Evolutionary conservation across 2,329 filamentous ascomycete genomes (phyloP), one percentile per base, ranked within the genome.

Genomic region (Raffaelea albimanens): DNA sequence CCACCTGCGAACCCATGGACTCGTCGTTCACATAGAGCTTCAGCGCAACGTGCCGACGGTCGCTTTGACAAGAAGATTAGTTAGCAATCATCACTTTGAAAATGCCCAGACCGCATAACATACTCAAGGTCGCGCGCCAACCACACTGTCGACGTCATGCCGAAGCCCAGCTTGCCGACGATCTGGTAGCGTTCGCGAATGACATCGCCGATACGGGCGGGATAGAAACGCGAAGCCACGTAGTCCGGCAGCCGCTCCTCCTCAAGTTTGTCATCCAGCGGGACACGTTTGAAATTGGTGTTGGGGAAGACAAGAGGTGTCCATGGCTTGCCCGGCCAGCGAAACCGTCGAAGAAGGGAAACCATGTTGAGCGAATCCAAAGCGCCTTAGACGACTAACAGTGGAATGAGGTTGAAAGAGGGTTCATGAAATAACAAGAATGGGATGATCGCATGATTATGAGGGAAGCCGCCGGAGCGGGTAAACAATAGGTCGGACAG

Each of bases 81-180:
- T 13, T 7, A 7, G 13, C 25, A 29, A 13, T 8, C 20, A 29
- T 29, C 4, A 11, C 3, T 41, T 18, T 23, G 21, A 23, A 7
- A 2, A 25, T 5, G 10, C 5, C n/a, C 14, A 42, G 10, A n/a
- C 14, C 16, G 33, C n/a, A 31, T 9, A 25, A 11, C 33, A 18
- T 29, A 43, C 47, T 34, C 19, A 8, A 67, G 58, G 57, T 69
- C 65, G 23, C 55, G 61, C 40, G 61, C 63, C 0, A 71, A 60
- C 68, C 68, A 72, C 4, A 67, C 63, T 1, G 68, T 71, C 7
- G 68, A 68, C 39, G 53, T 56, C 5, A 57, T 57, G 9, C 68
- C 68, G 51, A 64, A 68, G 22, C 68, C 68, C 11, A 71, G 59
- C 50, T 73, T 72, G 36, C 60, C 62, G 11, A 70, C 57, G 33